phyloP scores from a whole-genome alignment of 2,329 filamentous ascomycete species.

The Aspergillus sp. region DNA sequence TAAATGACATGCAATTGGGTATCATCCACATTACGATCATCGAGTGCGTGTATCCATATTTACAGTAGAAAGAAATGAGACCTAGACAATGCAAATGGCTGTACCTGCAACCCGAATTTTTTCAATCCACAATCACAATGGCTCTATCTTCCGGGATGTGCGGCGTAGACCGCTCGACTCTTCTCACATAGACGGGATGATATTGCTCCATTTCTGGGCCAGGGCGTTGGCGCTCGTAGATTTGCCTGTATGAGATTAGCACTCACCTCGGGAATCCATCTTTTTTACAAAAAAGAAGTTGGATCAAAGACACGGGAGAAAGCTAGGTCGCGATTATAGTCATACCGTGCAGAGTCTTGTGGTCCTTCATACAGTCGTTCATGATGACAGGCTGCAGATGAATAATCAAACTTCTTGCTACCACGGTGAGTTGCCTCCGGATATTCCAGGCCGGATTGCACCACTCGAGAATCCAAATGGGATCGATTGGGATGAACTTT shows the following conservation, averaged over 20 bases:
- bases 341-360: conserved; percentile 19
- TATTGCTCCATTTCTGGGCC: conserved; percentile 12
- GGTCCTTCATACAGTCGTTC: conserved; percentile 8
- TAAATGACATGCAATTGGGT: conserved; percentile 16
- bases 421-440: conserved; percentile 2
- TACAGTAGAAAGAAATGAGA: no score
- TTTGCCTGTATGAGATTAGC: background rate
- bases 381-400: conserved; percentile 10
- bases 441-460: background rate
- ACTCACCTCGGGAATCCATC: no score
- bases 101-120: background rate
- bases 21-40: conserved; percentile 9
- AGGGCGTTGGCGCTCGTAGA: conserved; percentile 9
- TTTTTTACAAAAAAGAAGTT: background rate
- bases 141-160: conserved; percentile 16
- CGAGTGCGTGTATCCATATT: no score
- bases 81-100: no score
- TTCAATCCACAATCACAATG: conserved; percentile 26
- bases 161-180: conserved; percentile 14
- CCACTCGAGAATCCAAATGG: background rate
- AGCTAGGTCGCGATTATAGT: background rate
- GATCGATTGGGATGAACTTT: background rate
- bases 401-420: conserved; percentile 2
- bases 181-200: conserved; percentile 18
- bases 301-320: background rate